Percentiles rank a stretch among this genome's conserved stretches.
Conservation (phyloP, 2,329 filamentous ascomycete genomes). For the Pseudogymnoascus sp. region DNA sequence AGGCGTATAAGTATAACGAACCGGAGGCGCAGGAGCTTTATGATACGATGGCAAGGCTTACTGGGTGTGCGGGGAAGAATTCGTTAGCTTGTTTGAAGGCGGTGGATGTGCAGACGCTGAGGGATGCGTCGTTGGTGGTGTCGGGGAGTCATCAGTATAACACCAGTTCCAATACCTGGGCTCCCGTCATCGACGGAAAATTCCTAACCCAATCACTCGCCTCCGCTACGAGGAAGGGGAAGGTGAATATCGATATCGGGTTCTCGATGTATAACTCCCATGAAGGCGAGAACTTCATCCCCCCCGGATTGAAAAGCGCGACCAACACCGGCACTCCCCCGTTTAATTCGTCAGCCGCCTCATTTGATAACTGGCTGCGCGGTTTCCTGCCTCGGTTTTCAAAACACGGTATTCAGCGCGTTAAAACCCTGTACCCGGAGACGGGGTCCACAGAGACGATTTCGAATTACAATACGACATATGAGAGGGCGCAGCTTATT, state of each 20-base stretch:
- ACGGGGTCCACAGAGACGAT: slow-evolving; percentile 37
- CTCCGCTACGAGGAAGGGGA: slow-evolving; percentile 29
- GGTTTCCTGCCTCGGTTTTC: slow-evolving; percentile 45
- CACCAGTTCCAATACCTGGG: slow-evolving; percentile 50
- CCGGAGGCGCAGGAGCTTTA: slow-evolving; percentile 37
- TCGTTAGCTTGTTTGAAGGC: slow-evolving; percentile 46
- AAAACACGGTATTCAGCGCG: slow-evolving; percentile 29
- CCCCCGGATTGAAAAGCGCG: slow-evolving; percentile 35
- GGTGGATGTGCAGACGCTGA: slow-evolving; percentile 42
- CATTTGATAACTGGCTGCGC: slow-evolving; percentile 43
- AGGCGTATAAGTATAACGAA: slow-evolving; percentile 42
- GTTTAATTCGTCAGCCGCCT: slow-evolving; percentile 41
- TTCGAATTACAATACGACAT: slow-evolving; percentile 39
- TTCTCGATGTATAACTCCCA: slow-evolving; percentile 53
- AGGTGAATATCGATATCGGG: slow-evolving; percentile 37
- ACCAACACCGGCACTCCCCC: slow-evolving; percentile 28
- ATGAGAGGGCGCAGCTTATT: slow-evolving; percentile 44
- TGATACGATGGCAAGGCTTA: slow-evolving; percentile 34
- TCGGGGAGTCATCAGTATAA: slow-evolving; percentile 42
- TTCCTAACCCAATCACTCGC: slow-evolving; percentile 43
- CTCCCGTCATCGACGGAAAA: slow-evolving; percentile 47
- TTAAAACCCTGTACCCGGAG: slow-evolving; percentile 40
- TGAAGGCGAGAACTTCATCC: slow-evolving; percentile 55
- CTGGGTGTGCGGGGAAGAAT: slow-evolving; percentile 34
- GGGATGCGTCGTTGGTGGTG: slow-evolving; percentile 42